phyloP scores from a whole-genome alignment of 495 filamentous ascomycete genomes.

The Aspergillus ostianus region DNA sequence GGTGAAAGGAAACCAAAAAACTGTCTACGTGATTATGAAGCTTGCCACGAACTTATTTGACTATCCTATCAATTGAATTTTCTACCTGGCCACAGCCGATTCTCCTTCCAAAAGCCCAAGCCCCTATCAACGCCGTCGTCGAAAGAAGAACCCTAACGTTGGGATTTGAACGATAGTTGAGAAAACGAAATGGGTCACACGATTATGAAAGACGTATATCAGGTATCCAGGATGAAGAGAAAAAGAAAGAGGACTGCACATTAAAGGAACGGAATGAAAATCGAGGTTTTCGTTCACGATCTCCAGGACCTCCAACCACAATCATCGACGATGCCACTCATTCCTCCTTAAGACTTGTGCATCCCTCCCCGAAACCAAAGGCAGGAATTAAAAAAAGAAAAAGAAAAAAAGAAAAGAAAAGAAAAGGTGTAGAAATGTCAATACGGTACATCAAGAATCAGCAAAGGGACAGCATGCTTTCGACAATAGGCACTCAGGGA shows the following conservation, averaged over 20 bases:
- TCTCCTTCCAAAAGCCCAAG: background rate
- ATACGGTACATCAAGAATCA: background rate
- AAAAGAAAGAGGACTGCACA: background rate
- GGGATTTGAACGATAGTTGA: background rate
- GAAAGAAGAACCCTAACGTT: background rate
- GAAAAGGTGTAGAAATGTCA: conserved; percentile 4
- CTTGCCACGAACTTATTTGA: background rate
- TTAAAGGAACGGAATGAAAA: conserved; percentile 6
- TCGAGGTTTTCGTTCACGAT: background rate
- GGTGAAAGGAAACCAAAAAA: no score
- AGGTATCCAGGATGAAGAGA: conserved; percentile 29
- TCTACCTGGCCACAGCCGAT: background rate
- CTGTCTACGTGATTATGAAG: no score
- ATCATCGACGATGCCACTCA: no score
- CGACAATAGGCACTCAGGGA: background rate
- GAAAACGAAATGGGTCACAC: conserved; percentile 10
- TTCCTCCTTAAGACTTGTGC: no score
- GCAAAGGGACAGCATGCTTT: background rate
- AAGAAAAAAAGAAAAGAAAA: no score
- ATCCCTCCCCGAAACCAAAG: background rate
- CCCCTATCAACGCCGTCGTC: background rate
- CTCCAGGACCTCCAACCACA: background rate
- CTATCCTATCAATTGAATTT: background rate
- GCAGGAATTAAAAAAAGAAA: background rate
- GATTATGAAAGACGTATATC: conserved; percentile 22